A percentile compares a stretch with the other conserved stretches of the same genome.
These are phyloP conservation scores for Bombardia bombarda DNA, from an alignment of 495 filamentous ascomycete species.

Conservation along the genomic window DNA sequence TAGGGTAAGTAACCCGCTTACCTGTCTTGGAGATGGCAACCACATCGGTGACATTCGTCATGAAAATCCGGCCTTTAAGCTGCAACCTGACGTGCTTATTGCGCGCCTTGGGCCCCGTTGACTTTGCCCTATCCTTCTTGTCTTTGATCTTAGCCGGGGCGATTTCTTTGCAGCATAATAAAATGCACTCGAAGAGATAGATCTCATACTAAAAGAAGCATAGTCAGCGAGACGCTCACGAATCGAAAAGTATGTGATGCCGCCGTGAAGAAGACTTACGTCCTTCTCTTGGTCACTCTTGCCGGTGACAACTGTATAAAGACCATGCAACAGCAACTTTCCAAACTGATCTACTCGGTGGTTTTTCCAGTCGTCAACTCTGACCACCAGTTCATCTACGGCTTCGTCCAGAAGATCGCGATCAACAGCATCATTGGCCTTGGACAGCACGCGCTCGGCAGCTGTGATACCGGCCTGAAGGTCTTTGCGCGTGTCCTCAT, in stretches of 20 bases:
- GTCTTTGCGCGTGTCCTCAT: slow-evolving; percentile 60
- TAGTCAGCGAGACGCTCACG: slow-evolving; percentile 1
- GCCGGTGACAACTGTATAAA: slow-evolving; percentile 87
- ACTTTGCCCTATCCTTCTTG: slow-evolving; percentile 49
- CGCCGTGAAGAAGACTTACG: slow-evolving; percentile 52
- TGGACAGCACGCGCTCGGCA: slow-evolving; percentile 66
- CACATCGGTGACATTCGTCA: slow-evolving; percentile 97
- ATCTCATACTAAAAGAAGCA: slow-evolving; percentile 71
- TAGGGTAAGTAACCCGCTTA: slow-evolving; percentile 31
- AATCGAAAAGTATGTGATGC: no score
- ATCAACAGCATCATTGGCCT: slow-evolving; percentile 84
- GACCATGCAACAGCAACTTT: slow-evolving; percentile 80
- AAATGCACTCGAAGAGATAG: slow-evolving; percentile 90
- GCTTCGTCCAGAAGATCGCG: slow-evolving; percentile 74
- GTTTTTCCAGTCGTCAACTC: slow-evolving; percentile 98
- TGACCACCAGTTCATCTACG: slow-evolving; percentile 64
- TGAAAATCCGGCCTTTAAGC: slow-evolving; percentile 95
- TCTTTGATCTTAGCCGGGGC: slow-evolving; percentile 79
- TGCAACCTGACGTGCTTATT: slow-evolving; percentile 74
- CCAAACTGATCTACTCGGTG: slow-evolving; percentile 87
- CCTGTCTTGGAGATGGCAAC: slow-evolving; percentile 75
- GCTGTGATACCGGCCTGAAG: slow-evolving; percentile 64
- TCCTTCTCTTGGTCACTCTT: slow-evolving; percentile 74
- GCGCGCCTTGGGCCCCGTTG: slow-evolving; percentile 51
- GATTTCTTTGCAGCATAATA: slow-evolving; percentile 95